These are phyloP conservation scores for Leccinum imitatum DNA, from an alignment of 768 basidiomycete species.

Conservation along the genomic window DNA sequence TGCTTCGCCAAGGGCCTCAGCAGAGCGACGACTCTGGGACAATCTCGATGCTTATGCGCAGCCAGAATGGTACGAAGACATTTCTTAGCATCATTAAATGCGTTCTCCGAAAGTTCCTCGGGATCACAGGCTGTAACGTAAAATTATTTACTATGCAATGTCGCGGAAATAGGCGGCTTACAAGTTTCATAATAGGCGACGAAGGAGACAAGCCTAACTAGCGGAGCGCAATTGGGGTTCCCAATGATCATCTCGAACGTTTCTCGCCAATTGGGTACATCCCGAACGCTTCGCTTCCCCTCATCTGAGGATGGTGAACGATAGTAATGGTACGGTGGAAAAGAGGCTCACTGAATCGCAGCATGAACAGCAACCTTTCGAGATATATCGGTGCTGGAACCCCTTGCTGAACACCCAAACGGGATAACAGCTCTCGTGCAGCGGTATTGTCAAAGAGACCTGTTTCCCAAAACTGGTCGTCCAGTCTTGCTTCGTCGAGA, in stretches of 20 bases:
- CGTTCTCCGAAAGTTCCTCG: neutral
- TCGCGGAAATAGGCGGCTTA: neutral
- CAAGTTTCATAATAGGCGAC: neutral
- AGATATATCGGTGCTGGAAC: neutral
- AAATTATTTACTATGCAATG: neutral
- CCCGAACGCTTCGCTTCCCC: neutral
- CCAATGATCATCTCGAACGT: neutral
- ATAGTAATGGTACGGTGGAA: neutral
- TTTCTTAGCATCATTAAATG: neutral
- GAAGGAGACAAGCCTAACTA: neutral
- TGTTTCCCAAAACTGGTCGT: constrained; percentile 11
- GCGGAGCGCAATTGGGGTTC: neutral
- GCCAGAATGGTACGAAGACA: neutral
- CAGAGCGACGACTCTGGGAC: neutral
- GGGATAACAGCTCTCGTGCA: neutral
- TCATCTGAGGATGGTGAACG: neutral
- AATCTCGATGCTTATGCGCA: neutral
- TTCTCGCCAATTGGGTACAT: neutral
- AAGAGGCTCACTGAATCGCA: neutral
- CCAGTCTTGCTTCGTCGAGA: neutral
- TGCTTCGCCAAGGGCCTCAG: neutral
- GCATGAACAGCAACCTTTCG: neutral
- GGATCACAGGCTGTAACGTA: neutral
- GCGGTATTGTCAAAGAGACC: constrained; percentile 10
- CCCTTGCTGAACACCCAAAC: neutral